phyloP scores from a whole-genome alignment of 139 green algal genomes.

The Picochlorum sp. region DNA sequence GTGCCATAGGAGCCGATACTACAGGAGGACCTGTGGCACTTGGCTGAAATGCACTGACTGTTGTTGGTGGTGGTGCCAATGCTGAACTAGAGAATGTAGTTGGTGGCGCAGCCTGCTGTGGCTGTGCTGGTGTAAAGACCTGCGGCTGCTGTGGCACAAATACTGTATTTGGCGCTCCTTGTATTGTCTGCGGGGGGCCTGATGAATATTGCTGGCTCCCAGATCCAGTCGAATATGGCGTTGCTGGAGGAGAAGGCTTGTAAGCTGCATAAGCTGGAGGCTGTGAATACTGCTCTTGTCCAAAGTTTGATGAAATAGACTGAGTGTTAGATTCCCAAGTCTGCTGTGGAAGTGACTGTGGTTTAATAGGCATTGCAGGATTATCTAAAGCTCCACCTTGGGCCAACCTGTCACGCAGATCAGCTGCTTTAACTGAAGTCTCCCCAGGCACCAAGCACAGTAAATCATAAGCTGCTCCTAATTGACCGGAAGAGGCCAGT shows the following conservation, averaged over 20 bases:
- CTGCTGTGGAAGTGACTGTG: too few species aligned
- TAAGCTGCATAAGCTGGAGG: neutral
- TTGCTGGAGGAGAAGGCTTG: neutral
- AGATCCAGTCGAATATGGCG: neutral
- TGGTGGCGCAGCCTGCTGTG: neutral
- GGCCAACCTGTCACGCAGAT: slow-evolving; percentile 81
- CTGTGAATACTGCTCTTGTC: slow-evolving; percentile 27
- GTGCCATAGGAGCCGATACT: too few species aligned
- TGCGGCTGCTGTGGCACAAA: slow-evolving; percentile 2
- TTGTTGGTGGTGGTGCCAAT: neutral
- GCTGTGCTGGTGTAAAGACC: slow-evolving; percentile 4
- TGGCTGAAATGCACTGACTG: neutral
- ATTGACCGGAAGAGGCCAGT: slow-evolving; percentile 63
- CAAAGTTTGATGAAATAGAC: too few species aligned
- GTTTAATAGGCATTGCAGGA: too few species aligned
- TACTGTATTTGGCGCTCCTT: neutral
- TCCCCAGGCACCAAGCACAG: slow-evolving; percentile 67
- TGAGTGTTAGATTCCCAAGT: too few species aligned
- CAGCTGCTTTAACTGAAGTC: slow-evolving; percentile 39
- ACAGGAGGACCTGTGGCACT: neutral
- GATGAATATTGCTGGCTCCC: neutral
- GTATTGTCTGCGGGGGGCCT: slow-evolving; percentile 7
- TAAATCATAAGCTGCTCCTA: slow-evolving; percentile 59
- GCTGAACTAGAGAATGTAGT: too few species aligned
- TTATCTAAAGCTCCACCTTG: slow-evolving; percentile 22